Conservation (phyloP, 345 rosid genomes). For the Jatropha curcas region DNA sequence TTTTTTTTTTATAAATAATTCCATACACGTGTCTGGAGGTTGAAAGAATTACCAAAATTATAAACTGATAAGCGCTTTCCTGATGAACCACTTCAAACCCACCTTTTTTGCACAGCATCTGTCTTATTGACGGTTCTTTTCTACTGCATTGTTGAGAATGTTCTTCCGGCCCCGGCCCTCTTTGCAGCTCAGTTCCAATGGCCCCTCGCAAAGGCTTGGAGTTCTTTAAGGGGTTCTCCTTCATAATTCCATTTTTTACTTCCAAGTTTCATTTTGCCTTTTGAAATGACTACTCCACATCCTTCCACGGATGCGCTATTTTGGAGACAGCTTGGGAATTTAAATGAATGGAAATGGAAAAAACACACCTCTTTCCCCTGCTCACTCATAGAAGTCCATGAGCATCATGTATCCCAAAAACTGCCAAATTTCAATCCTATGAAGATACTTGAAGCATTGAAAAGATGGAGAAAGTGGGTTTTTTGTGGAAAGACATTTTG, state of each 20-base stretch:
- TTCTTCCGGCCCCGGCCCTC: slow-evolving; percentile 90
- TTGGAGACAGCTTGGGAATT: slow-evolving; percentile 85
- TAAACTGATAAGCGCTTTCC: slow-evolving; percentile 85
- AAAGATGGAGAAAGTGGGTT: slow-evolving; percentile 60
- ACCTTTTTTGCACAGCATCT: slow-evolving; percentile 40
- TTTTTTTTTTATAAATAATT: background rate
- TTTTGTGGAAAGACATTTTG: slow-evolving; percentile 53
- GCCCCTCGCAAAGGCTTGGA: slow-evolving; percentile 87
- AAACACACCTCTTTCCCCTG: slow-evolving; percentile 43
- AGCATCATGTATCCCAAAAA: slow-evolving; percentile 68
- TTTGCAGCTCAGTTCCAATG: slow-evolving; percentile 87
- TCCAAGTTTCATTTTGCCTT: slow-evolving; percentile 64
- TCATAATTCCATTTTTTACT: slow-evolving; percentile 33
- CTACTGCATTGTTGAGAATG: slow-evolving; percentile 51
- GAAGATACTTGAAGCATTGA: slow-evolving; percentile 69
- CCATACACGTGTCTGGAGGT: slow-evolving; percentile 32
- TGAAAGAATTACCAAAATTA: slow-evolving; percentile 52
- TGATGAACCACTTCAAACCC: slow-evolving; percentile 54
- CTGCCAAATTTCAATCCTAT: slow-evolving; percentile 63
- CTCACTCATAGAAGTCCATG: slow-evolving; percentile 74
- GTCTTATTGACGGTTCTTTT: slow-evolving; percentile 39
- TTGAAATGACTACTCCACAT: slow-evolving; percentile 87
- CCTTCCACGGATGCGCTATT: slow-evolving; percentile 76
- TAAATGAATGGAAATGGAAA: slow-evolving; percentile 52
- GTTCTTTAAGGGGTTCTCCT: slow-evolving; percentile 60